phyloP scores from a whole-genome alignment of 768 basidiomycete genomes.

The Amanita phalloides region DNA sequence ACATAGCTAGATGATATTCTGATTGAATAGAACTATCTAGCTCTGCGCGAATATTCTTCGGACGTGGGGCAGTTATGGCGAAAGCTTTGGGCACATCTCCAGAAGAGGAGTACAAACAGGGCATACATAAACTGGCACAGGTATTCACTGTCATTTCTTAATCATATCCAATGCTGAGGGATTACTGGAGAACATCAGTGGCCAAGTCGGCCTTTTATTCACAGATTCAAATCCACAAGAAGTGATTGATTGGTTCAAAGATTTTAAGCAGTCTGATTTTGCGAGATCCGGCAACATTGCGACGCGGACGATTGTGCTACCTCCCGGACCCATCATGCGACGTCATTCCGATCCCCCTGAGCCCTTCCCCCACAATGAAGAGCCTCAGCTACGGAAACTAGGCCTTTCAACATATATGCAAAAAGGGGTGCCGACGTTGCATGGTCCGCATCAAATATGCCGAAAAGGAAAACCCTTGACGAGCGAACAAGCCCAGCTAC shows the following conservation, averaged over 20 bases:
- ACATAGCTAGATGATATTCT: not conserved
- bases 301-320: conserved; percentile 60
- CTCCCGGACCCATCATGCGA: conserved; percentile 79
- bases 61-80: conserved; percentile 82
- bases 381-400: conserved; percentile 89
- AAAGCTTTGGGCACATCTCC: conserved; percentile 85
- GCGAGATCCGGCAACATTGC: conserved; percentile 83
- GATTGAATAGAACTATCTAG: conserved; percentile 24
- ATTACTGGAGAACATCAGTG: conserved; percentile 70
- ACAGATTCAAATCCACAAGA: conserved; percentile 86
- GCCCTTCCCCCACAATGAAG: conserved; percentile 94
- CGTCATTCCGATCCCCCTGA: conserved; percentile 71
- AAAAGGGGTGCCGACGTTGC: conserved; percentile 79
- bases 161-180: not conserved
- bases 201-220: conserved; percentile 89
- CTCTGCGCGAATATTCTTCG: conserved; percentile 86
- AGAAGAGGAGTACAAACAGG: conserved; percentile 77
- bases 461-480: conserved; percentile 71
- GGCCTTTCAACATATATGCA: conserved; percentile 80
- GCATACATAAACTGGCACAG: conserved; percentile 70
- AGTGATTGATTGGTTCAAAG: conserved; percentile 88
- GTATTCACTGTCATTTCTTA: conserved; percentile 26
- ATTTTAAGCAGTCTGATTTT: conserved; percentile 85
- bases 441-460: conserved; percentile 75
- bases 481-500: conserved; percentile 80